Percentiles rank a stretch among this genome's conserved stretches.
These are phyloP conservation scores for Salix arbutifolia DNA, from an alignment of 345 rosid species.

Conservation along the genomic window DNA sequence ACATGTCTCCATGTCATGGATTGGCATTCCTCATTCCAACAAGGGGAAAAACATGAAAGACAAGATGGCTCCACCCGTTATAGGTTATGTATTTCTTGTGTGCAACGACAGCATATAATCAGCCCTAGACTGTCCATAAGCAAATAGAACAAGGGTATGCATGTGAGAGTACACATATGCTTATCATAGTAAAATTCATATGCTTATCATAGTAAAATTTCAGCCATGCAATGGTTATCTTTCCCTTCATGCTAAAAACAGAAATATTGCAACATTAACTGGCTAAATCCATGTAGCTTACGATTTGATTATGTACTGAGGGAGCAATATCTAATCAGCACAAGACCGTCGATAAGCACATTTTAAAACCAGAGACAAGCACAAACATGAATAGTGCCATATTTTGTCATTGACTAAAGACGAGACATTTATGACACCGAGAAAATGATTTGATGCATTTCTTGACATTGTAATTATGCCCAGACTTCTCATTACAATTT, in stretches of 20 bases:
- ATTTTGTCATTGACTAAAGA: not conserved
- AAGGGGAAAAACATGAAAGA: slow-evolving; percentile 13
- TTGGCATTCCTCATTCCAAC: not conserved
- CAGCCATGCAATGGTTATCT: slow-evolving; percentile 31
- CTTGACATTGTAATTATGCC: not conserved
- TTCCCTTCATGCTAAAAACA: slow-evolving; percentile 9
- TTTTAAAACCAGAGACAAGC: not conserved
- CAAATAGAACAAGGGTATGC: not conserved
- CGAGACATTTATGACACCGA: not conserved
- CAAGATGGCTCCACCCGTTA: slow-evolving; percentile 4
- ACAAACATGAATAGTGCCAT: not conserved
- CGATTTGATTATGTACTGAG: slow-evolving; percentile 7
- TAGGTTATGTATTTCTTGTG: slow-evolving; percentile 30
- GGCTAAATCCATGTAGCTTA: slow-evolving; percentile 11
- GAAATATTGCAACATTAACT: slow-evolving; percentile 11
- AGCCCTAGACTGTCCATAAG: slow-evolving; percentile 2
- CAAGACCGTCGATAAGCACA: slow-evolving; percentile 17
- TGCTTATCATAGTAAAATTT: not conserved
- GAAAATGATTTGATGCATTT: not conserved
- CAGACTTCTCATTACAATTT: not conserved
- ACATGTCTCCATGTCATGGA: not conserved
- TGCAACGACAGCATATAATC: slow-evolving; percentile 1
- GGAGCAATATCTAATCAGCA: not conserved
- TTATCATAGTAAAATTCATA: not conserved
- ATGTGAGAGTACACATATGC: too few species aligned